Evolutionary conservation across 2,329 filamentous ascomycete species (phyloP).

Genomic region (Fusarium brevicatenulatum): DNA sequence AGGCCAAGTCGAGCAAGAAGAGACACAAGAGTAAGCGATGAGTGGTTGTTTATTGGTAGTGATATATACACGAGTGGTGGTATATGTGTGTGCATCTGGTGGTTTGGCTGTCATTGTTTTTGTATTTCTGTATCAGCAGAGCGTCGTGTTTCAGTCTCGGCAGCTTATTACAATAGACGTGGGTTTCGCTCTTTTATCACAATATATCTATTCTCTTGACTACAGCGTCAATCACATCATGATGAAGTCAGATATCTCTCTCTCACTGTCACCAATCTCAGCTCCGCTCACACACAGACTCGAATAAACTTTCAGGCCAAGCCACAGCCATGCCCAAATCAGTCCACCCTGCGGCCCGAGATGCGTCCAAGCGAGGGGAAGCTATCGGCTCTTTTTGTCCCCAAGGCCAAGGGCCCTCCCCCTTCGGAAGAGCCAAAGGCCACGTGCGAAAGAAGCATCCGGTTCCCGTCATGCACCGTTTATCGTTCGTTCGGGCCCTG

Average conservation of each 20-base stretch:
- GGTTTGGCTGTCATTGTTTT: background rate
- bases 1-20: constrained; percentile 44
- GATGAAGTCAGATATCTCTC: background rate
- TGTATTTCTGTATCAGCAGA: background rate
- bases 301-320: constrained; percentile 19
- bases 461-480: background rate
- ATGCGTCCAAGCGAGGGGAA: constrained; percentile 19
- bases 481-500: background rate
- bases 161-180: background rate
- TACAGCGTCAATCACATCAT: background rate
- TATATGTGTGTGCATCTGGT: constrained; percentile 2
- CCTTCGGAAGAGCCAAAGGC: background rate
- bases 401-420: background rate
- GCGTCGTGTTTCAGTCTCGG: background rate
- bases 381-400: constrained; percentile 1
- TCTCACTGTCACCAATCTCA: background rate
- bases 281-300: constrained; percentile 3
- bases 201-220: background rate
- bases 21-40: constrained; percentile 41
- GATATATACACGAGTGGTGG: background rate
- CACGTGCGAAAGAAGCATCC: constrained; percentile 25
- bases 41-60: background rate
- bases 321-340: constrained; percentile 17
- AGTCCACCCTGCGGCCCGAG: constrained; percentile 30
- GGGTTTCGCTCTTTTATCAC: background rate